These are phyloP conservation scores for Dillenia turbinata DNA, from an alignment of 164 flowering plant genomes.

Conservation along the genomic window DNA sequence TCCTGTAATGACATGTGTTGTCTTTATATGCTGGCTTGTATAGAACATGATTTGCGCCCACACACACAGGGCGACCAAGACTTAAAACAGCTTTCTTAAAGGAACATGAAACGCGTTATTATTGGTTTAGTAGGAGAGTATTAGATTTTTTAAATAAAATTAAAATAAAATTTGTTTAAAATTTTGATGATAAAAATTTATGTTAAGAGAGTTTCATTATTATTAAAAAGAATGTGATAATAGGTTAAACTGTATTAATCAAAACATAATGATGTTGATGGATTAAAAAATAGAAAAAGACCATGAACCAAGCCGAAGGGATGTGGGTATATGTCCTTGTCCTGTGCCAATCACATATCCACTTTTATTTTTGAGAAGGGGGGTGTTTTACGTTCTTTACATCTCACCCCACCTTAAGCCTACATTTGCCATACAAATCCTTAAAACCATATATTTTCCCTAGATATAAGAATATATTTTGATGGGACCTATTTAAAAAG, in stretches of 20 bases:
- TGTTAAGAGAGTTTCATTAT: too few relatives aligned
- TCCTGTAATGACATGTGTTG: conserved; percentile 2
- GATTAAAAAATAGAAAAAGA: too few relatives aligned
- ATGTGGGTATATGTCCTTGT: conserved; percentile 29
- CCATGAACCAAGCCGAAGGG: too few relatives aligned
- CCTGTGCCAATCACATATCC: conserved; percentile 22
- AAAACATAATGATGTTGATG: too few relatives aligned
- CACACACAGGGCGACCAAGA: background rate
- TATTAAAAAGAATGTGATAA: too few relatives aligned
- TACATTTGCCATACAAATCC: background rate
- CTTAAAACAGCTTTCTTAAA: background rate
- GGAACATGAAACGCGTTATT: too few relatives aligned
- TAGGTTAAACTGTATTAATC: too few relatives aligned
- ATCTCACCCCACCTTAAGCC: conserved; percentile 9
- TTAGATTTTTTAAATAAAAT: too few relatives aligned
- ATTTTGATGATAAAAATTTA: too few relatives aligned
- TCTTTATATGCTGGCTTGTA: conserved; percentile 5
- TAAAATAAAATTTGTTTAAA: background rate
- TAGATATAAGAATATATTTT: background rate
- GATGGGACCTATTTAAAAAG: background rate
- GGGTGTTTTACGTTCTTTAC: conserved; percentile 13
- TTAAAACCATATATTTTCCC: background rate
- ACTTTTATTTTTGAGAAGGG: conserved; percentile 2
- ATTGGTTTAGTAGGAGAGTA: too few relatives aligned
- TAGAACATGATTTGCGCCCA: conserved; percentile 1